Evolutionary conservation across 352 stramenopile genomes (phyloP).

Genomic region (Elongisporangium prolatum): DNA sequence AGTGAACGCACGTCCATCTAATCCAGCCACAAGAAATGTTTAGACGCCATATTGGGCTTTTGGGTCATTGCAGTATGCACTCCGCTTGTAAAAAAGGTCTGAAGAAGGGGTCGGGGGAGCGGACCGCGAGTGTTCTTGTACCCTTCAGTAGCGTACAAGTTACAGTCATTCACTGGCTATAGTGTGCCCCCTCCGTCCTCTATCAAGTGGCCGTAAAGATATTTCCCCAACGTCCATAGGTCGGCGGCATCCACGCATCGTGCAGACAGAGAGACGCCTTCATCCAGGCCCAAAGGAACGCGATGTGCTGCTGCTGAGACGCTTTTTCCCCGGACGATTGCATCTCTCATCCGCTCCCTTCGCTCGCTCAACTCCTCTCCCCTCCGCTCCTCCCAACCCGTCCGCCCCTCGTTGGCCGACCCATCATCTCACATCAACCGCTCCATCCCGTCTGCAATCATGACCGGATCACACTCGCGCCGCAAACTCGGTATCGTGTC

Average conservation of each 20-base stretch:
- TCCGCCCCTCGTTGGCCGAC: background rate
- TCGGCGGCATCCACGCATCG: background rate
- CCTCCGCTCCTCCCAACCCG: background rate
- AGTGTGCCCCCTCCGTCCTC: no score
- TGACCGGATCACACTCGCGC: slow-evolving; percentile 59
- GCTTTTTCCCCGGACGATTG: slow-evolving; percentile 2
- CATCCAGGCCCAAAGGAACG: background rate
- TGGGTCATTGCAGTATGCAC: background rate
- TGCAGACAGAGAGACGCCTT: no score
- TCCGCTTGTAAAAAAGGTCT: background rate
- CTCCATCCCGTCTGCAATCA: slow-evolving; percentile 6
- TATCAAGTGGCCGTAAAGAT: no score
- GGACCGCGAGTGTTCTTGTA: no score
- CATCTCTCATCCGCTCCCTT: slow-evolving; percentile 8
- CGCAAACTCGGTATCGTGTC: slow-evolving; percentile 60
- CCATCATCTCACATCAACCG: slow-evolving; percentile 4
- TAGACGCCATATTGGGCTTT: background rate
- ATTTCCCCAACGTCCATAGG: no score
- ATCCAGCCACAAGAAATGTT: background rate
- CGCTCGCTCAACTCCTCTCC: slow-evolving; percentile 1
- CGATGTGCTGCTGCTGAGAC: slow-evolving; percentile 22
- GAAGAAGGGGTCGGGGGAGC: background rate
- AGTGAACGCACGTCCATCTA: background rate
- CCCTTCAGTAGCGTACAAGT: no score
- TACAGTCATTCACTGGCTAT: no score